Base-by-base conservation (phyloP, 2,329 filamentous ascomycete species). In the Volutella citrinella region DNA sequence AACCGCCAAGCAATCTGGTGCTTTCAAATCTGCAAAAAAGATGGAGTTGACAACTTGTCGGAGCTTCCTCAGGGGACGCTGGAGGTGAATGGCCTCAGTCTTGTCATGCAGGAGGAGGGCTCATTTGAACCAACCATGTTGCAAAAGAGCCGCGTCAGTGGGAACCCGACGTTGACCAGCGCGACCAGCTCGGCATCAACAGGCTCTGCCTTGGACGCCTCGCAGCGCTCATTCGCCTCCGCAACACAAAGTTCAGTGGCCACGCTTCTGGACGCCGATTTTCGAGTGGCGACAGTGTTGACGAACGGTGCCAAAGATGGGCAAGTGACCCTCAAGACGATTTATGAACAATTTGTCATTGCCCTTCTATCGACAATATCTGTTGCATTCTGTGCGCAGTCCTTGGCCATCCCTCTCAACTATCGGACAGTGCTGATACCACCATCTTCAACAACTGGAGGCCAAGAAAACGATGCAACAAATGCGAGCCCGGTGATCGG, bases 311-410 rank as follows among this genome's bases (percentile, higher is more conserved):
- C 39, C n/a, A 58, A 44, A 29, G 18, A 38, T 23, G 42, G 42
- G 9, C 47, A 51, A 23, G 43, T 42, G 26, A 33, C 46, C 13
- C 49, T 65, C 19, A 70, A 66, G 39, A 65, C 67, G 13, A 63
- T 70, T 6, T 72, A 79, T 47, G 72, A 77, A 38, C 69, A 69
- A 25, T 76, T 80, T 39, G 65, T 79, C 30, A 61, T 64, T 10
- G 71, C 74, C n/a, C 56, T 71, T 9, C 57, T 78, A 12, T 64
- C 69, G 3, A 69, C 72, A n/a, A 48, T 78, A 32, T 68, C 69
- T 3, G 59, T 67, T 6, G 59, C 61, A 6, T 76, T 78, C 37
- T 77, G 74, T 46, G 58, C 58, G 6, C 63, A 58, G 19, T 64
- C 66, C 12, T 64, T 66, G 19, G 72, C 74, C 5, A 63, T 77